Conservation (phyloP, 495 filamentous ascomycete species). For the Penicillium paradoxum region DNA sequence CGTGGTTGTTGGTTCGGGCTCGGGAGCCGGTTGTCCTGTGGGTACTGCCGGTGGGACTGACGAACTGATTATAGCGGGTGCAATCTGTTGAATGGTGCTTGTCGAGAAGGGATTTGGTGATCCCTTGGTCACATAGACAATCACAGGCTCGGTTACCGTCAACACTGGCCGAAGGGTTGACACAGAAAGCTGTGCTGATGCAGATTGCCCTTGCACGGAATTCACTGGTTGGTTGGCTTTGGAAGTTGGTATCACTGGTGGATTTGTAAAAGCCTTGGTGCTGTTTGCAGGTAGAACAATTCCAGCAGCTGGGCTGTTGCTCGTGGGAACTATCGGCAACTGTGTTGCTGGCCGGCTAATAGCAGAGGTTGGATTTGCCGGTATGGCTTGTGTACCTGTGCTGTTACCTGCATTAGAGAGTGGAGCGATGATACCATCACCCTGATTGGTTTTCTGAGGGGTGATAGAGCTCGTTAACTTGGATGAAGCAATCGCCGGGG, state of each 20-base stretch:
- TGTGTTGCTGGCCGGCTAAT: not conserved
- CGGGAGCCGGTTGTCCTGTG: not conserved
- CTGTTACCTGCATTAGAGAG: not conserved
- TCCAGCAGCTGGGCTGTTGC: not conserved
- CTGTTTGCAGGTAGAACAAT: not conserved
- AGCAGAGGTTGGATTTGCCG: not conserved
- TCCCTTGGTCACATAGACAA: constrained; percentile 13
- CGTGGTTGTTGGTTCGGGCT: not conserved
- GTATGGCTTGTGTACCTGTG: not conserved
- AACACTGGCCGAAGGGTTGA: constrained; percentile 1
- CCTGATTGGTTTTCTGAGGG: not conserved
- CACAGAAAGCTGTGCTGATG: not conserved
- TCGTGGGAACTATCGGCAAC: not conserved
- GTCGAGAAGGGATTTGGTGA: constrained; percentile 8
- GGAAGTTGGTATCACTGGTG: not conserved
- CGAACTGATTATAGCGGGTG: not conserved
- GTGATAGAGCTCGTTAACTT: not conserved
- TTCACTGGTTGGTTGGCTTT: too few relatives aligned
- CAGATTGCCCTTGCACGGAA: not conserved
- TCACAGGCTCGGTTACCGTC: constrained; percentile 9
- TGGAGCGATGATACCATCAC: not conserved
- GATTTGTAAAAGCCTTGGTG: not conserved
- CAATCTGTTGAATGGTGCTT: constrained; percentile 2
- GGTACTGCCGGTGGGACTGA: not conserved
- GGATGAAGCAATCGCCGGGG: not conserved